Conservation (phyloP, 495 filamentous ascomycete species). For the Immersiella caudata region DNA sequence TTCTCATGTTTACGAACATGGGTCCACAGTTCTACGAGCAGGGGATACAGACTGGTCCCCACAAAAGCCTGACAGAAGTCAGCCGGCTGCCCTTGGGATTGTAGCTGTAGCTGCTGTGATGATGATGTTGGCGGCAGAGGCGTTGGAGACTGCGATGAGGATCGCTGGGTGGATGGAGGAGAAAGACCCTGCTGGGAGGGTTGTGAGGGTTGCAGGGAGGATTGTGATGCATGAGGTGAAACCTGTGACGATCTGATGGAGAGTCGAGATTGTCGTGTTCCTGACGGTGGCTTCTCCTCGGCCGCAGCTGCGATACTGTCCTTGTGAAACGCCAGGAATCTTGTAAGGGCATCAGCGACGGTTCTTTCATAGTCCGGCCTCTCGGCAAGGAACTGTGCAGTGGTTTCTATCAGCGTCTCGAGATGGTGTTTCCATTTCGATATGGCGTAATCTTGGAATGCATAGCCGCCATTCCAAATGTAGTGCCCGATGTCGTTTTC, state of each 20-base stretch:
- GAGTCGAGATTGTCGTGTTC: not conserved
- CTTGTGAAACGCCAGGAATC: slow-evolving; percentile 21
- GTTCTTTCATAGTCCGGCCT: slow-evolving; percentile 2
- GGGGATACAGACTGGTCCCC: slow-evolving; percentile 21
- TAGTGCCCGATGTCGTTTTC: slow-evolving; percentile 24
- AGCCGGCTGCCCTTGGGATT: not conserved
- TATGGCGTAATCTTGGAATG: slow-evolving; percentile 46
- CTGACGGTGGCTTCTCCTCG: slow-evolving; percentile 8
- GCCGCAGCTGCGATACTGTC: slow-evolving; percentile 3
- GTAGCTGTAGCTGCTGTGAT: not conserved
- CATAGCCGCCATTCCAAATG: slow-evolving; percentile 35
- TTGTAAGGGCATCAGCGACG: slow-evolving; percentile 2
- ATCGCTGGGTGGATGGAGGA: not conserved
- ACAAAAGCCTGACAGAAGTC: slow-evolving; percentile 17
- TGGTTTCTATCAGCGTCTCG: slow-evolving; percentile 19
- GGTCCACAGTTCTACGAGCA: slow-evolving; percentile 28
- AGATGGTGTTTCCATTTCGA: slow-evolving; percentile 46
- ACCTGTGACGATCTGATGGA: not conserved
- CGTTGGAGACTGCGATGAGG: slow-evolving; percentile 12
- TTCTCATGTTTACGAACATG: slow-evolving; percentile 30
- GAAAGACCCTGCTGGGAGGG: not conserved
- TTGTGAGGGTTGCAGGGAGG: not conserved
- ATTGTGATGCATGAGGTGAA: not conserved
- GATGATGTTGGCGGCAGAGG: not conserved
- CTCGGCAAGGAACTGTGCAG: slow-evolving; percentile 7